phyloP scores from a whole-genome alignment of 1,139 yeast species.

The Pichia terricola region DNA sequence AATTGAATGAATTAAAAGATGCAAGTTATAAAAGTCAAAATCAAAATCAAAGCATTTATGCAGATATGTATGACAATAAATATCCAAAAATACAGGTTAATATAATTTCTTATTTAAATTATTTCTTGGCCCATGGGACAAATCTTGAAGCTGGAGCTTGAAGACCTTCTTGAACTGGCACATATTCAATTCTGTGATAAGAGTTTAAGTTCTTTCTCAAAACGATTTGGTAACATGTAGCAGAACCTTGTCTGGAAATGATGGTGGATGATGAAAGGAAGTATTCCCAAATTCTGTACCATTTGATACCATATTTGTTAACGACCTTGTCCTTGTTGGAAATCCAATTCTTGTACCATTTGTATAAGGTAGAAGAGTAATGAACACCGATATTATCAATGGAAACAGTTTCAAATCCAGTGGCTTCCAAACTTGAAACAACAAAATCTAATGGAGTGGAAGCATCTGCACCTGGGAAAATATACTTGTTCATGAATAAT shows the following conservation, averaged over 20 bases:
- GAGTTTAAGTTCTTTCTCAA: constrained; percentile 84
- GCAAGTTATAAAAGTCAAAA: no score
- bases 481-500: constrained; percentile 88
- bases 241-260: constrained; percentile 88
- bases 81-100: background rate
- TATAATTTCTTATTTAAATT: background rate
- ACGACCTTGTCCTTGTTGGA: constrained; percentile 71
- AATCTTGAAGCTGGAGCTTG: constrained; percentile 52
- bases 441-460: constrained; percentile 88
- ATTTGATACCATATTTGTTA: constrained; percentile 75
- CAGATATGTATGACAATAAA: background rate
- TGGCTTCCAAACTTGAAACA: constrained; percentile 63
- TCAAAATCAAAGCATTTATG: background rate
- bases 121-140: constrained; percentile 36
- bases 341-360: constrained; percentile 94
- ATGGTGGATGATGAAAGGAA: constrained; percentile 76
- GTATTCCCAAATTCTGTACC: constrained; percentile 94
- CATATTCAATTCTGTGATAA: constrained; percentile 73
- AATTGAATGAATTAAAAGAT: no score
- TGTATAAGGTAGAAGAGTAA: constrained; percentile 85
- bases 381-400: constrained; percentile 88
- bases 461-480: constrained; percentile 97
- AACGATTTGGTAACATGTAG: constrained; percentile 85
- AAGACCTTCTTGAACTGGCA: constrained; percentile 72
- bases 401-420: constrained; percentile 79